Evolutionary conservation across 306 rosid genomes (phyloP).

Genomic region (Quercus glauca): DNA sequence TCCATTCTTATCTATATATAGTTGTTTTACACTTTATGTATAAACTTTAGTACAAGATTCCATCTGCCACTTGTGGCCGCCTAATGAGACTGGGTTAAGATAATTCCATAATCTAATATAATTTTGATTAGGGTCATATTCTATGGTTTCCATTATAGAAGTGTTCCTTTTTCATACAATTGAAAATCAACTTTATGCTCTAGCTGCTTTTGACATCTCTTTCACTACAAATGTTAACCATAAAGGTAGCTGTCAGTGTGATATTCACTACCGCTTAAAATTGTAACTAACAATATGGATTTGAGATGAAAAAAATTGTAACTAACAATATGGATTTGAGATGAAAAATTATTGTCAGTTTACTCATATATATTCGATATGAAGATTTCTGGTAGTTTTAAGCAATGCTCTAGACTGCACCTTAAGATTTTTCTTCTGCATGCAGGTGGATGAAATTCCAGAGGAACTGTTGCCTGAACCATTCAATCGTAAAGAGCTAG

Average conservation of each 20-base stretch:
- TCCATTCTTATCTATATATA: background rate
- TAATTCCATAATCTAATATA: background rate
- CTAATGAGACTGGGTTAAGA: background rate
- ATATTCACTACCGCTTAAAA: background rate
- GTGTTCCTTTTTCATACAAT: too few relatives aligned
- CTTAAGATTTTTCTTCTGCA: conserved; percentile 5
- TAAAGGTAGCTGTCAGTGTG: background rate
- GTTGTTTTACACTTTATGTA: background rate
- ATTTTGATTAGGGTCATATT: background rate
- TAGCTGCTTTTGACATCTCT: background rate
- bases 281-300: background rate
- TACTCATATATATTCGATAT: background rate
- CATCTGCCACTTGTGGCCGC: background rate
- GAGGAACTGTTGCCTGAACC: conserved; percentile 67
- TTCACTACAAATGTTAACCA: background rate
- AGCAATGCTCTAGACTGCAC: background rate
- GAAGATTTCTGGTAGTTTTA: background rate
- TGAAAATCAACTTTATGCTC: background rate
- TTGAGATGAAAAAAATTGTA: background rate
- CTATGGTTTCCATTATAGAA: background rate
- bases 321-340: background rate
- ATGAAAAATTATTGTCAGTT: background rate
- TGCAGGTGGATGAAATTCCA: conserved; percentile 76
- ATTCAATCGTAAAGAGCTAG: conserved; percentile 40
- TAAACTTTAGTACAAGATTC: background rate